Evolutionary conservation across 495 filamentous ascomycete species (phyloP).

Genomic region (Daldinia vernicosa): DNA sequence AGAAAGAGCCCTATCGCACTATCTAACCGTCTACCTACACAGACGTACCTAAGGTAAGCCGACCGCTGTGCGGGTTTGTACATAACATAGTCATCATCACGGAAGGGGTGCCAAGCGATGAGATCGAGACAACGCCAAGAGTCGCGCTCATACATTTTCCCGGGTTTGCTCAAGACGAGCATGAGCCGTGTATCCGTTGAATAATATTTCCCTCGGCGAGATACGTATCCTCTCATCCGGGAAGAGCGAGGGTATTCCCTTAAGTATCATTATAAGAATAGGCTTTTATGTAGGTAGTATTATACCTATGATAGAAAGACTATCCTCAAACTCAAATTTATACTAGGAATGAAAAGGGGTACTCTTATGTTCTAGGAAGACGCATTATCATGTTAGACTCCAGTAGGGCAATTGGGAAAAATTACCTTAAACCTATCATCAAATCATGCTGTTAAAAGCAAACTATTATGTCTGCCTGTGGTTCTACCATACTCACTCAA

Average conservation of each 20-base stretch:
- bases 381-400: no score
- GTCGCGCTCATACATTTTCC: conserved; percentile 16
- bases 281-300: background rate
- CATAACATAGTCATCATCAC: conserved; percentile 2
- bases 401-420: no score
- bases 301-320: no score
- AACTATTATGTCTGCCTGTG: no score
- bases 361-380: no score
- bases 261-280: background rate
- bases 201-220: conserved; percentile 7
- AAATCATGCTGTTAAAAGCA: no score
- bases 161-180: conserved; percentile 12
- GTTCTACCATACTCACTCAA: no score
- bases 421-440: no score
- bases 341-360: background rate
- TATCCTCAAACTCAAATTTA: background rate
- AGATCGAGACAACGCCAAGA: conserved; percentile 34
- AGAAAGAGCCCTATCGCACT: background rate
- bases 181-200: background rate
- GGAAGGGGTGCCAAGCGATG: conserved; percentile 27
- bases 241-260: background rate
- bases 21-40: background rate
- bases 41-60: no score
- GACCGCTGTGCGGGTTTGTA: background rate
- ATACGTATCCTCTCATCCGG: background rate